Base-by-base conservation (phyloP, 2,329 filamentous ascomycete genomes). In the Cladosporium sp. region DNA sequence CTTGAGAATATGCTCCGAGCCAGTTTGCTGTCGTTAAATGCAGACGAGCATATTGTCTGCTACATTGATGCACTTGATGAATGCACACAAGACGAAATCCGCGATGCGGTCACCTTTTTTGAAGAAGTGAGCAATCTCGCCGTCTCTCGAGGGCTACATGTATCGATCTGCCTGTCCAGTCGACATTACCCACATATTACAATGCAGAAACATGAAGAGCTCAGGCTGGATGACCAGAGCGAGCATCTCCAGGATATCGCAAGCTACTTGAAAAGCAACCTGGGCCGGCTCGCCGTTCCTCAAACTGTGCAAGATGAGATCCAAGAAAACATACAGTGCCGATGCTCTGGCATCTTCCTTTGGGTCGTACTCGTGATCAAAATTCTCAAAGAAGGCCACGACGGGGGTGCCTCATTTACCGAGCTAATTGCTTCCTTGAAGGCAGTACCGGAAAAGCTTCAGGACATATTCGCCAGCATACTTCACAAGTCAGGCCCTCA, bases 1-100 rank as follows among this genome's bases (percentile, higher is more conserved):
- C 22, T 27, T 27, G 22, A 27, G 22, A 27, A 27, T 9, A 27
- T 9, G 22, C 22, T 27, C 9, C 22, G 22, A 9, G 9, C 22
- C 5, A 27, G 5, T 9, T 27, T 27, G 22, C 22, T 27, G 5
- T 27, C 22, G 5, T 9, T 27, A 4, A 27, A 27, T 5, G 5
- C 22, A 27, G 22, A 15, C 2, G 4, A 11, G 4, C 12, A n/a
- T 5, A 41, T 75, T 2, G 61, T 54, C 0, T 70, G 65, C 43
- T 62, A 74, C 43, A 62, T 76, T 34, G 74, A 76, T 58, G 73
- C 74, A 4, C 65, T 76, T 7, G 72, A 76, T 52, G 73, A 76
- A 56, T 74, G 72, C 54, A 56, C 70, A 4, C 68, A 72, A 51
- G 49, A 64, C 9, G 51, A 73, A 34, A 58, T 70, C 5, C 58